Conservation (phyloP, 2,329 filamentous ascomycete genomes). For the Canariomyces notabilis region DNA sequence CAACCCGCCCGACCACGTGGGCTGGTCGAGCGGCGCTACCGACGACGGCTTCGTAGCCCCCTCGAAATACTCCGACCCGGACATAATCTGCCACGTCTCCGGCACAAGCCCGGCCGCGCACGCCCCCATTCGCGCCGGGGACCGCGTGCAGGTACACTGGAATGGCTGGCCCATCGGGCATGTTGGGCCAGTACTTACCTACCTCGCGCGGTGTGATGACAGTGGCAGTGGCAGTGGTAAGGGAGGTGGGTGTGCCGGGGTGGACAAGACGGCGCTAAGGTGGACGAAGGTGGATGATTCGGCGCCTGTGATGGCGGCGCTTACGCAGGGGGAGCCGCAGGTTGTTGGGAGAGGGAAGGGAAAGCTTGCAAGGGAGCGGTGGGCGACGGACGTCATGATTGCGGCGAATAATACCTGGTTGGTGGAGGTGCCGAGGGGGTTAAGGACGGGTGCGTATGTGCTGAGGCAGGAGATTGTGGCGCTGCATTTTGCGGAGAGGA, state of each 20-base stretch:
- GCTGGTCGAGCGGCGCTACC: slow-evolving; percentile 47
- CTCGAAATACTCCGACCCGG: slow-evolving; percentile 38
- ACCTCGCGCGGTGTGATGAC: slow-evolving; percentile 36
- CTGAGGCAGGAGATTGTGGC: slow-evolving; percentile 50
- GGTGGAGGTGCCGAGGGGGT: slow-evolving; percentile 38
- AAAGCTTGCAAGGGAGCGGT: too few relatives aligned
- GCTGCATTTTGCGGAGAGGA: slow-evolving; percentile 26
- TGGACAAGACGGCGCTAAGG: slow-evolving; percentile 35
- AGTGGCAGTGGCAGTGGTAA: too few relatives aligned
- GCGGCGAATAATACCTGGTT: slow-evolving; percentile 49
- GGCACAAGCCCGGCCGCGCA: slow-evolving; percentile 46
- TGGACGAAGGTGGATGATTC: slow-evolving; percentile 42
- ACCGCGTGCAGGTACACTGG: slow-evolving; percentile 55
- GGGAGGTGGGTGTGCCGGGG: slow-evolving; percentile 35
- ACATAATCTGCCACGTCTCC: slow-evolving; percentile 59
- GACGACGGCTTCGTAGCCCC: slow-evolving; percentile 51
- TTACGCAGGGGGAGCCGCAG: not conserved
- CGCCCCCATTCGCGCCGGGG: slow-evolving; percentile 53
- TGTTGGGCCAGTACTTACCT: slow-evolving; percentile 38
- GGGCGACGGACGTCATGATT: slow-evolving; percentile 45
- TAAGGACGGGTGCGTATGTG: slow-evolving; percentile 46
- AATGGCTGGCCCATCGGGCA: slow-evolving; percentile 54
- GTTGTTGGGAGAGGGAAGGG: too few relatives aligned
- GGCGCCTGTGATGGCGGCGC: slow-evolving; percentile 28
- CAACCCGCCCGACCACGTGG: slow-evolving; percentile 34